These are phyloP conservation scores for Eleusine coracana DNA, from an alignment of 176 grass and related monocot genomes.

Conservation along the genomic window DNA sequence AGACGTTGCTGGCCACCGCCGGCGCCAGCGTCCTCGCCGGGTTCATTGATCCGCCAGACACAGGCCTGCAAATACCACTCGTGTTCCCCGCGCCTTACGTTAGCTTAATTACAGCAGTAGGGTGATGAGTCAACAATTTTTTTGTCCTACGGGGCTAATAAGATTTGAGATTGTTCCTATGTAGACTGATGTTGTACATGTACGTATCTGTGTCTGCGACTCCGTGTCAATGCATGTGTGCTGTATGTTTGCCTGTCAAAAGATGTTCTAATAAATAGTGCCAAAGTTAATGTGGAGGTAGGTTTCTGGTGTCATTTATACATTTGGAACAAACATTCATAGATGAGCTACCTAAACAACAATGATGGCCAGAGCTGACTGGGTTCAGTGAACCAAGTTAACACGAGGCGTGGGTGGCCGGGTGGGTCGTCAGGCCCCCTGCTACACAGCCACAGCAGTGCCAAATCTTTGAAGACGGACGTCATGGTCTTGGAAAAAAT, in stretches of 20 bases:
- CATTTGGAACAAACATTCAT: neutral
- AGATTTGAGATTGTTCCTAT: neutral
- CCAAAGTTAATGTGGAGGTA: neutral
- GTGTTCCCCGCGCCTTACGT: slow-evolving; percentile 50
- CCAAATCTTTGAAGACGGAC: slow-evolving; percentile 9
- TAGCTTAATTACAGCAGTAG: neutral
- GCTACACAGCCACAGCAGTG: neutral
- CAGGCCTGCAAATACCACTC: slow-evolving; percentile 82
- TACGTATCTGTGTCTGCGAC: neutral
- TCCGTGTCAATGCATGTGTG: neutral
- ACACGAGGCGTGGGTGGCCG: neutral
- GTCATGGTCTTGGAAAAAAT: neutral
- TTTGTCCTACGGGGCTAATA: neutral
- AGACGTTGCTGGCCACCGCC: slow-evolving; percentile 85
- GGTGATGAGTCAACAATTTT: slow-evolving; percentile 2
- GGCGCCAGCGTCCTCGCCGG: slow-evolving; percentile 89
- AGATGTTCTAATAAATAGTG: neutral
- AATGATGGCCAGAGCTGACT: neutral
- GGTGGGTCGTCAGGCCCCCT: neutral
- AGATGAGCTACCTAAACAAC: neutral
- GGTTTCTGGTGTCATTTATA: neutral
- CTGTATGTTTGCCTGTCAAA: neutral
- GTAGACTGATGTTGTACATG: neutral
- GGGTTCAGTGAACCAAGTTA: slow-evolving; percentile 15
- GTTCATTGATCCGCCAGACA: slow-evolving; percentile 98